Evolutionary conservation across 495 filamentous ascomycete genomes (phyloP), one percentile per base, ranked within the genome.

Genomic region (Collariella sp.): DNA sequence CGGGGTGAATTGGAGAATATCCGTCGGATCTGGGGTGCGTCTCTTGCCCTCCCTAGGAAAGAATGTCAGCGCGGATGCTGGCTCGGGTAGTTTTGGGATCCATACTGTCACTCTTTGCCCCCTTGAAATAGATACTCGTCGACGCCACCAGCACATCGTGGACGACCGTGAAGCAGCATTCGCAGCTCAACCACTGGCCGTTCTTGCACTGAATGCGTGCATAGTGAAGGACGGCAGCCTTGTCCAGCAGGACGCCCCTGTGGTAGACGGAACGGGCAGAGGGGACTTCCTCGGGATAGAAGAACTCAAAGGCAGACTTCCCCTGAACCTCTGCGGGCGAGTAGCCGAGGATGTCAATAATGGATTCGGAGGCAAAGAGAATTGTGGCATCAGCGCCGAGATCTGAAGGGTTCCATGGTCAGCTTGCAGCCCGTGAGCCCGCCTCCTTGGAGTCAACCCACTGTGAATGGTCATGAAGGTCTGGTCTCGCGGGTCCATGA

Each of bases 381-480:
- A 94, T 83, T 52, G 83, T 85, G 55, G 89, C 89, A 65, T 93
- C 86, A 51, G 76, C 70, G 31, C 83, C 78, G 45, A 88, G 75
- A 70, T 91, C 86, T 91, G 66, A 33, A 38, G 35, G 19, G 45
- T 44, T 5, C 29, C n/a, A 36, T n/a, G 42, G 56, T 58, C 43
- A 58, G 51, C 33, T 38, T 12, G 26, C 36, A 18, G 29, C 10
- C 10, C 34, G 7, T n/a, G 7, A 10, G 12, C n/a, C 10, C 20
- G 15, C 18, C 10, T n/a, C 34, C 15, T 40, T 47, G 6, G 15
- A 45, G 36, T 61, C 56, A 60, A 79, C 84, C 72, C 70, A 83
- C 89, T 88, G 70, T 94, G 89, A 59, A 94, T 94, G 57, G 89
- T 89, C 73, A 95, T 94, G 73, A 94, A 94, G 40, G 89, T 95